Evolutionary conservation across 2,329 filamentous ascomycete genomes (phyloP).

Genomic region (Bisporella sp.): DNA sequence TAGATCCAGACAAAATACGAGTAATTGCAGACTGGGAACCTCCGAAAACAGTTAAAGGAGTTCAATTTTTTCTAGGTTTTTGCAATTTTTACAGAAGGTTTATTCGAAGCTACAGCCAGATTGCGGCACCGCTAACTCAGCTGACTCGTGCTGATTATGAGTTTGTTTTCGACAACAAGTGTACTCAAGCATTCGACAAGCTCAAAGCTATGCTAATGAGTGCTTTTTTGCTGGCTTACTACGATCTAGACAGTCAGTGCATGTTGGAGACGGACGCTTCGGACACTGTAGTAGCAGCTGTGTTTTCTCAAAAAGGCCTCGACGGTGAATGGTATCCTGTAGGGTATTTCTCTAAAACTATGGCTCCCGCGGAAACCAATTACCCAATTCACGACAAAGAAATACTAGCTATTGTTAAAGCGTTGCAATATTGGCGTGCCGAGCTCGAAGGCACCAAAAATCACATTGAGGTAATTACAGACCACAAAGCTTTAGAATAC

Average conservation of each 20-base stretch:
- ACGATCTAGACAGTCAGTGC: not conserved
- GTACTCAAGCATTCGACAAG: too few relatives aligned
- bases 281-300: not conserved
- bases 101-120: not conserved
- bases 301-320: not conserved
- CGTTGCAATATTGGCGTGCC: not conserved
- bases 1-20: not conserved
- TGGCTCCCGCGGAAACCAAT: too few relatives aligned
- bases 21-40: too few relatives aligned
- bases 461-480: not conserved
- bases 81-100: not conserved
- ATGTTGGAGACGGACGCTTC: not conserved
- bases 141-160: not conserved
- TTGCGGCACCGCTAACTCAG: not conserved
- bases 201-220: too few relatives aligned
- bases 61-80: not conserved
- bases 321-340: too few relatives aligned
- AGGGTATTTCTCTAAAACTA: too few relatives aligned
- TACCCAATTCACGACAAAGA: too few relatives aligned
- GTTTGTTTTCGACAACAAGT: too few relatives aligned
- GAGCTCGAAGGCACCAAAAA: not conserved
- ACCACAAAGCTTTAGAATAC: not conserved
- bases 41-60: slow-evolving; percentile 1
- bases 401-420: not conserved
- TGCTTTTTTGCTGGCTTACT: too few relatives aligned